phyloP scores from a whole-genome alignment of 2,329 filamentous ascomycete species.

The Macroventuria anomochaeta region DNA sequence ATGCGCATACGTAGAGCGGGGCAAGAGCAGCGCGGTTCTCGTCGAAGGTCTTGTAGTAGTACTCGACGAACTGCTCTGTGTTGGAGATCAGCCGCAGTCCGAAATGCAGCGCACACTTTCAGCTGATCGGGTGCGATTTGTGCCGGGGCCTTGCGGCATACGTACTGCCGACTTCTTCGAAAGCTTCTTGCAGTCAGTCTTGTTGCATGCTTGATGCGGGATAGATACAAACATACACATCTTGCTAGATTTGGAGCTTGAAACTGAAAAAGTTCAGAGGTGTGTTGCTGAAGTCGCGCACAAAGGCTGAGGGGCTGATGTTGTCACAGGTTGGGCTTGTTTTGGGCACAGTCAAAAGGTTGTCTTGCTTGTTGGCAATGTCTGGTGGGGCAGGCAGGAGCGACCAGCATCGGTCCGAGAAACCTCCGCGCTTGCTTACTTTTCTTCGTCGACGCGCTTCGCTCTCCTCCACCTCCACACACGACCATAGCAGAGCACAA shows the following conservation, averaged over 20 bases:
- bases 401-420: slow-evolving; percentile 27
- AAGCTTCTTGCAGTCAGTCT: slow-evolving; percentile 24
- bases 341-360: slow-evolving; percentile 29
- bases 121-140: not conserved
- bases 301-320: slow-evolving; percentile 13
- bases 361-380: slow-evolving; percentile 29
- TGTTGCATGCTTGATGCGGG: slow-evolving; percentile 17
- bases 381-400: slow-evolving; percentile 39
- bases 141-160: slow-evolving; percentile 15
- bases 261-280: not conserved
- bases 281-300: slow-evolving; percentile 12
- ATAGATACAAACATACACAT: slow-evolving; percentile 27
- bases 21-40: slow-evolving; percentile 68
- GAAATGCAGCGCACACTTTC: not conserved
- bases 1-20: slow-evolving; percentile 77
- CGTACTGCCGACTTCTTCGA: slow-evolving; percentile 51
- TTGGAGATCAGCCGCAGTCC: slow-evolving; percentile 23
- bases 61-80: slow-evolving; percentile 83
- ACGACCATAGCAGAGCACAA: not conserved
- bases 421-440: slow-evolving; percentile 26
- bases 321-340: slow-evolving; percentile 23
- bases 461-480: not conserved
- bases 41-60: slow-evolving; percentile 93
- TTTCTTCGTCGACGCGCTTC: slow-evolving; percentile 16
- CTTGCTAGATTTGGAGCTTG: slow-evolving; percentile 10